These are phyloP conservation scores for Sarcomyxa edulis DNA, from an alignment of 768 basidiomycete species.

Conservation along the genomic window DNA sequence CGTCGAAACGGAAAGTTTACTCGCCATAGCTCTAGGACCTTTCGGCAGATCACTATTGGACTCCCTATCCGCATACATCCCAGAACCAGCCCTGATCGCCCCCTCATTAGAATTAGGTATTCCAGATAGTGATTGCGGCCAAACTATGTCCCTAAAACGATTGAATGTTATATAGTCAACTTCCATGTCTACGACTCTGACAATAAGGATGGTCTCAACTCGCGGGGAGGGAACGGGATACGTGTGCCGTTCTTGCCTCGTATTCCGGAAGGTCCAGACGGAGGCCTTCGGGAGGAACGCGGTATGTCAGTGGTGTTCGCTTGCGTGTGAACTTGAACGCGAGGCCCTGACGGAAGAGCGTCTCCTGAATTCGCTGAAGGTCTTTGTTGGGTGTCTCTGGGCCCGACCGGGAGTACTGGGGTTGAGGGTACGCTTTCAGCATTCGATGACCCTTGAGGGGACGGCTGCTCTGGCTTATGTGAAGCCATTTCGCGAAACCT, in stretches of 20 bases:
- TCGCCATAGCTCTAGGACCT: conserved; percentile 26
- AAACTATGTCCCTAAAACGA: no score
- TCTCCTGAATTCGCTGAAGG: neutral
- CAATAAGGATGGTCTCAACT: neutral
- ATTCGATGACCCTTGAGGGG: no score
- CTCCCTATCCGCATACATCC: conserved; percentile 26
- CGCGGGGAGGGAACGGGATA: no score
- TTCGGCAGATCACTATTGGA: conserved; percentile 9
- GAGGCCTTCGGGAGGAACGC: conserved; percentile 2
- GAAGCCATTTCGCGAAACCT: conserved; percentile 26
- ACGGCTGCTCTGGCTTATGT: conserved; percentile 7
- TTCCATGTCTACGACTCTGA: conserved; percentile 21
- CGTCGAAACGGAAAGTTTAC: conserved; percentile 1
- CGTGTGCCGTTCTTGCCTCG: no score
- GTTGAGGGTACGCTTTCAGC: neutral
- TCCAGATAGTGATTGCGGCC: conserved; percentile 16
- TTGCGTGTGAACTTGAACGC: conserved; percentile 9
- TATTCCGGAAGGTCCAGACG: conserved; percentile 6
- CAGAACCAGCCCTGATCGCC: conserved; percentile 12
- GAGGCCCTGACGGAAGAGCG: conserved; percentile 10
- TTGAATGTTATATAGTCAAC: no score
- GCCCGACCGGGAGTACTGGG: neutral
- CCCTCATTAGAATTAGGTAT: conserved; percentile 5
- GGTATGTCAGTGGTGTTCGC: conserved; percentile 1
- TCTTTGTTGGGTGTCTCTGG: neutral